Conservation (phyloP, 2,329 filamentous ascomycete genomes). For the Aspergillus ochraceus region DNA sequence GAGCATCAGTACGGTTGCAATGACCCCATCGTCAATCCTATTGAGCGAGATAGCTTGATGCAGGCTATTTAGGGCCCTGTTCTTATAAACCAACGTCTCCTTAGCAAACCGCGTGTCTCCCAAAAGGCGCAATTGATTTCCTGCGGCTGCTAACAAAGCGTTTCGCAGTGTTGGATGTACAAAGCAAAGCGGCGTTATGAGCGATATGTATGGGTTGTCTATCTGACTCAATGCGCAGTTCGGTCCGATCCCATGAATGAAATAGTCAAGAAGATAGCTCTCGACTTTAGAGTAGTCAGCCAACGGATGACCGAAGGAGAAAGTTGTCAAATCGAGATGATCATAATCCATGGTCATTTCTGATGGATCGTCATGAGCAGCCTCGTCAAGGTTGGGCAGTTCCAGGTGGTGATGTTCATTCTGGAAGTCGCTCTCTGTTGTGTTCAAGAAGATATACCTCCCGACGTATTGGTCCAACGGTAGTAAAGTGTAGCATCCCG, state of each 20-base stretch:
- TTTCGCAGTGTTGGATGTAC: constrained; percentile 23
- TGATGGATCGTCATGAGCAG: background rate
- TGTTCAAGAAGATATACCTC: constrained; percentile 28
- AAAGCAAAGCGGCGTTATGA: constrained; percentile 25
- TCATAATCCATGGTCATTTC: background rate
- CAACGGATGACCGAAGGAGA: constrained; percentile 13
- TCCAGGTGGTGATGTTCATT: background rate
- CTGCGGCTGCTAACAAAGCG: constrained; percentile 29
- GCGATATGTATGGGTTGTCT: constrained; percentile 31
- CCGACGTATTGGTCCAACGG: constrained; percentile 3
- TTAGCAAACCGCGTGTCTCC: constrained; percentile 23
- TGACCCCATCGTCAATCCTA: constrained; percentile 20
- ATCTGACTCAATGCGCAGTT: constrained; percentile 30
- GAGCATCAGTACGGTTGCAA: constrained; percentile 35
- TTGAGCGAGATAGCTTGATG: constrained; percentile 20
- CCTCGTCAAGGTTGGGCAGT: no score
- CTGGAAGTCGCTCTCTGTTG: constrained; percentile 21
- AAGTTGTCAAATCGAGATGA: background rate
- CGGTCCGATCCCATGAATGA: constrained; percentile 29
- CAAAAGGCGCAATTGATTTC: constrained; percentile 29
- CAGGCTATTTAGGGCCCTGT: constrained; percentile 25
- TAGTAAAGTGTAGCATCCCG: constrained; percentile 2
- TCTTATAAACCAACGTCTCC: constrained; percentile 27
- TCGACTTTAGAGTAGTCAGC: constrained; percentile 11
- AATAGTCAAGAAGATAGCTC: constrained; percentile 28